These are phyloP conservation scores for Cryphonectria radicalis DNA, from an alignment of 2,329 filamentous ascomycete species.

Conservation along the genomic window DNA sequence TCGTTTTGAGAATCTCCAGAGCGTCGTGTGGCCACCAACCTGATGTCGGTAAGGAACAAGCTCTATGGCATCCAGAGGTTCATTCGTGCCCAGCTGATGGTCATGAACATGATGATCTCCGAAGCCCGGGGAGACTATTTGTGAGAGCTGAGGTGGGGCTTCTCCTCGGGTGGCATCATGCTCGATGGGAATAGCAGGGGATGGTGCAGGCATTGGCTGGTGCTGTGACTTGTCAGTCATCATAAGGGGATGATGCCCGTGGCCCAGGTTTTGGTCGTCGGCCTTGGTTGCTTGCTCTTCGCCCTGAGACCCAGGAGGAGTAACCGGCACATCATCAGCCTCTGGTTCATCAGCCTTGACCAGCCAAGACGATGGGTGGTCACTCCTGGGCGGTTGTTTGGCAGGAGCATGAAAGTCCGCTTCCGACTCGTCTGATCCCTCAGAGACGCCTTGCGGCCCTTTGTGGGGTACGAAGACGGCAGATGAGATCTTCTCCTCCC, in stretches of 20 bases:
- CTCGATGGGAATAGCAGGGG: conserved; percentile 30
- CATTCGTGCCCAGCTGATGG: conserved; percentile 54
- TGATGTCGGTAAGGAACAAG: conserved; percentile 97
- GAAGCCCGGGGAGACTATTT: conserved; percentile 47
- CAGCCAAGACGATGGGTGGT: conserved; percentile 50
- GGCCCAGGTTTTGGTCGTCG: not conserved
- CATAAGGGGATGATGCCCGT: conserved; percentile 22
- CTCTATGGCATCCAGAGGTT: conserved; percentile 87
- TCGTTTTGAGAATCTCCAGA: conserved; percentile 93
- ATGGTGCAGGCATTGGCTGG: conserved; percentile 5
- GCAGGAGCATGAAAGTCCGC: conserved; percentile 30
- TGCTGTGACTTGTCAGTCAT: conserved; percentile 16
- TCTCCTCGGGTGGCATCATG: conserved; percentile 38
- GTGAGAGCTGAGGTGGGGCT: conserved; percentile 41
- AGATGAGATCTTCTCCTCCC: conserved; percentile 85
- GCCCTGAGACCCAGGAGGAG: conserved; percentile 38
- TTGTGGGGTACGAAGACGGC: conserved; percentile 82
- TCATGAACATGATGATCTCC: conserved; percentile 56
- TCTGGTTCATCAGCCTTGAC: conserved; percentile 61
- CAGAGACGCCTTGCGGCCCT: conserved; percentile 48
- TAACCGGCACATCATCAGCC: conserved; percentile 39
- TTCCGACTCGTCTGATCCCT: conserved; percentile 33
- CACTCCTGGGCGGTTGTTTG: conserved; percentile 26
- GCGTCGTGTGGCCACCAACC: conserved; percentile 92
- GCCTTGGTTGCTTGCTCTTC: conserved; percentile 35